These are phyloP conservation scores for Sungouiella thailandica DNA, from an alignment of 805 yeast genomes.

Conservation along the genomic window DNA sequence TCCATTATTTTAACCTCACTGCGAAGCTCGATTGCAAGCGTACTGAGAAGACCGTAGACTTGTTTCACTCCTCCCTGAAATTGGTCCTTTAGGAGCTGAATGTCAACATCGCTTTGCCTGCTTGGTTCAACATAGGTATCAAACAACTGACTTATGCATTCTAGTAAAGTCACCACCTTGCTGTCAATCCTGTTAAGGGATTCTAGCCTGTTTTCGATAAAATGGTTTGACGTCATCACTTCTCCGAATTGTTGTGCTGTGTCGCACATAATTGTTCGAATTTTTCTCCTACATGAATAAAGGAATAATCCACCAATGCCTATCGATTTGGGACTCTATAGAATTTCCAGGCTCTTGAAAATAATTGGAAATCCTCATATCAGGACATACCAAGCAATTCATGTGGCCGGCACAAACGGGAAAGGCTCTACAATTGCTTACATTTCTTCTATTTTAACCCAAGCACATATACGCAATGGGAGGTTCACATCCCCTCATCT, in stretches of 20 bases:
- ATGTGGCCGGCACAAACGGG: conserved; percentile 95
- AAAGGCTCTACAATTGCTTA: conserved; percentile 92
- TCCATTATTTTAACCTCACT: conserved; percentile 64
- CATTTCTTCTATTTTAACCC: conserved; percentile 56
- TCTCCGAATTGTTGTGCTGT: too few species aligned
- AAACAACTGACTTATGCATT: conserved; percentile 44
- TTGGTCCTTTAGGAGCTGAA: conserved; percentile 25
- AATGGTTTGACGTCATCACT: conserved; percentile 9
- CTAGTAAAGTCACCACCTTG: conserved; percentile 47
- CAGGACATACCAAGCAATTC: conserved; percentile 58
- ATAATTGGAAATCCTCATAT: conserved; percentile 67
- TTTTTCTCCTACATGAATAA: conserved; percentile 4
- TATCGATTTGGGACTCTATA: conserved; percentile 34
- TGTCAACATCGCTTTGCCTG: conserved; percentile 17
- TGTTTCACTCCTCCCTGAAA: conserved; percentile 41
- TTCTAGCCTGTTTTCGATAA: conserved; percentile 49
- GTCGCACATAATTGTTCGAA: neutral
- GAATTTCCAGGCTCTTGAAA: conserved; percentile 28
- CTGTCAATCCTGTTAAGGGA: conserved; percentile 49
- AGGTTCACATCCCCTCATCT: conserved; percentile 89
- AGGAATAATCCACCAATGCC: conserved; percentile 19
- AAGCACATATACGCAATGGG: conserved; percentile 53
- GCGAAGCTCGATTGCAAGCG: conserved; percentile 55
- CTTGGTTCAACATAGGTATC: conserved; percentile 34
- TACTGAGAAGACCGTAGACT: conserved; percentile 53